Evolutionary conservation across 257 asterid species (phyloP).

Genomic region (Linderniella brevidens): DNA sequence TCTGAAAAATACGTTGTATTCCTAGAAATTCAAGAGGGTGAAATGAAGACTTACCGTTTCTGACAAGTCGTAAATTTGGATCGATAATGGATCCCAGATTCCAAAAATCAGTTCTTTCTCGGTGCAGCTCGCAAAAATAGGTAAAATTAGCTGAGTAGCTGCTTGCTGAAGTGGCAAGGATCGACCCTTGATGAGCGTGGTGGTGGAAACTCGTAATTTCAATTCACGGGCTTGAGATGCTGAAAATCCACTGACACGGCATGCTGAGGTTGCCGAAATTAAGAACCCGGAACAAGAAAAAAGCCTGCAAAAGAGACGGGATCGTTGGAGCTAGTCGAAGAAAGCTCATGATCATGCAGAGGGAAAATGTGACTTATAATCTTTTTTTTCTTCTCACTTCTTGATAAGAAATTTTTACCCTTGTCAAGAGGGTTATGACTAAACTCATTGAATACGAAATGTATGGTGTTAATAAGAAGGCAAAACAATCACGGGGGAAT

Average conservation of each 20-base stretch:
- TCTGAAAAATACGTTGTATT: constrained; percentile 9
- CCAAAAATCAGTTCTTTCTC: constrained; percentile 37
- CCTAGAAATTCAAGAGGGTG: constrained; percentile 31
- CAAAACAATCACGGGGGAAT: no score
- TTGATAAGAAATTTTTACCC: no score
- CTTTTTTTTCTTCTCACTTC: neutral
- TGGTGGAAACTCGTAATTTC: constrained; percentile 34
- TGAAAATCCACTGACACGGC: constrained; percentile 16
- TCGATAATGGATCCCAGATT: constrained; percentile 65
- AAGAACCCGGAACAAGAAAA: constrained; percentile 15
- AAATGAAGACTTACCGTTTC: no score
- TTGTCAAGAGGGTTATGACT: no score
- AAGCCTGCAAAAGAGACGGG: constrained; percentile 14
- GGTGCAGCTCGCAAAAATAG: constrained; percentile 39
- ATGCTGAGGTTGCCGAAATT: constrained; percentile 15
- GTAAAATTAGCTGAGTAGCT: constrained; percentile 57
- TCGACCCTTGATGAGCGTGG: constrained; percentile 52
- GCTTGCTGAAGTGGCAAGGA: constrained; percentile 42
- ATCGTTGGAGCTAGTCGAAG: constrained; percentile 24
- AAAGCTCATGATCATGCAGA: constrained; percentile 36
- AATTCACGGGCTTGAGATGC: constrained; percentile 16
- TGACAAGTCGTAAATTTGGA: constrained; percentile 38
- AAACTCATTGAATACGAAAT: no score
- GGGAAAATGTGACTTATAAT: constrained; percentile 22
- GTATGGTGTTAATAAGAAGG: no score